A percentile compares a stretch with the other conserved stretches of the same genome.
Evolutionary conservation across 306 rosid species (phyloP).

Genomic region (Rosa rugosa): DNA sequence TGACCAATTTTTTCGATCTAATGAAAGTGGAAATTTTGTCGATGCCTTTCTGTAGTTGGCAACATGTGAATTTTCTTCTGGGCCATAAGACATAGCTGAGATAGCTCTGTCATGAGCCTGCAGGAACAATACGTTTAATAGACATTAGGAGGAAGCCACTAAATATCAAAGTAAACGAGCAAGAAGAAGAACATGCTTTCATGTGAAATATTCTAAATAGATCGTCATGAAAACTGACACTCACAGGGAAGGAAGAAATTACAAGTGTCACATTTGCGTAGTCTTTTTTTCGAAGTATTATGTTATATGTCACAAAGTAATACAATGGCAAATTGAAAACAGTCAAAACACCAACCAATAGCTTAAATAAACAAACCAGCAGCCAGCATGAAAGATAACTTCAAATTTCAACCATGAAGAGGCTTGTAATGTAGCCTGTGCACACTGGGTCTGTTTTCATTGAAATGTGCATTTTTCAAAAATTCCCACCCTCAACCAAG

Average conservation of each 20-base stretch:
- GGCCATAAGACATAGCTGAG: slow-evolving; percentile 64
- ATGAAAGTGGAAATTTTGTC: slow-evolving; percentile 54
- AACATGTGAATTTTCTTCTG: slow-evolving; percentile 71
- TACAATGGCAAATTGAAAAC: not conserved
- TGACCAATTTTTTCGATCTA: slow-evolving; percentile 75
- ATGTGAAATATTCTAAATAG: not conserved
- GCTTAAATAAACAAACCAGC: not conserved
- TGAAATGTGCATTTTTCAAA: not conserved
- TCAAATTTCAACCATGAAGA: not conserved
- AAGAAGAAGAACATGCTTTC: not conserved
- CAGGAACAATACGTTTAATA: slow-evolving; percentile 2
- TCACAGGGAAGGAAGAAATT: not conserved
- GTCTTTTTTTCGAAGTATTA: not conserved
- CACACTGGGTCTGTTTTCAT: not conserved
- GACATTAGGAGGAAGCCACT: slow-evolving; percentile 8
- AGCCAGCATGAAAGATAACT: not conserved
- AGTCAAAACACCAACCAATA: not conserved
- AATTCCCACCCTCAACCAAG: not conserved
- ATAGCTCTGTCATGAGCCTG: slow-evolving; percentile 49
- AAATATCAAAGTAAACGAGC: not conserved
- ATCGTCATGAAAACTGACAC: not conserved
- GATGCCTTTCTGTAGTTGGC: slow-evolving; percentile 61
- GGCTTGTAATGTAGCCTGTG: not conserved
- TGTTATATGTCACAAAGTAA: not conserved
- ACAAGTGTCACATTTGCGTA: not conserved